phyloP scores from a whole-genome alignment of 148 eudicot genomes.

The Bassia scoparia region DNA sequence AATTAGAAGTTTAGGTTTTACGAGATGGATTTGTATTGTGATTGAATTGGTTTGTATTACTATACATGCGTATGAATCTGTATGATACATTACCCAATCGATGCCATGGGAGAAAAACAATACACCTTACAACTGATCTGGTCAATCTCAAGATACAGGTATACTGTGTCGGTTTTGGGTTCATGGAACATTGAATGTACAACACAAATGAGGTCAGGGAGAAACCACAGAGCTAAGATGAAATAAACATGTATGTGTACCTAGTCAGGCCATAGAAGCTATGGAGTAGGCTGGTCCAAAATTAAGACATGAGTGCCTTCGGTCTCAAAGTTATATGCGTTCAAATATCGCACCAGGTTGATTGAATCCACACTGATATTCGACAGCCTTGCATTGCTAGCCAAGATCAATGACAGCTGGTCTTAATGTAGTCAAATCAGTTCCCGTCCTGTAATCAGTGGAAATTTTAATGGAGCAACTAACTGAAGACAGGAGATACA shows the following conservation, averaged over 20 bases:
- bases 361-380: conserved; percentile 92
- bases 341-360: conserved; percentile 83
- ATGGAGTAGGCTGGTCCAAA: background rate
- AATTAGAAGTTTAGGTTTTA: background rate
- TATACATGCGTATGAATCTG: background rate
- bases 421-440: conserved; percentile 72
- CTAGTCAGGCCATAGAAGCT: conserved; percentile 10
- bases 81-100: conserved; percentile 9
- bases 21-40: background rate
- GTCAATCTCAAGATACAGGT: background rate
- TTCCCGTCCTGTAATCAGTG: conserved; percentile 63
- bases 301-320: background rate
- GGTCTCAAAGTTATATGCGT: conserved; percentile 19
- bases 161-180: conserved; percentile 3
- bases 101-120: background rate
- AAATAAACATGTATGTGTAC: conserved; percentile 4
- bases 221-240: background rate
- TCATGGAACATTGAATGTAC: background rate
- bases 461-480: background rate
- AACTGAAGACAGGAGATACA: no score
- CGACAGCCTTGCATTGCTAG: conserved; percentile 61
- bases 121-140: background rate
- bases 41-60: background rate
- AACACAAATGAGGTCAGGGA: conserved; percentile 1
- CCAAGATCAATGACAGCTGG: conserved; percentile 57